Evolutionary conservation across 2,329 filamentous ascomycete species (phyloP), one percentile per base, ranked within the genome.

Genomic region (Davidsoniella virescens): DNA sequence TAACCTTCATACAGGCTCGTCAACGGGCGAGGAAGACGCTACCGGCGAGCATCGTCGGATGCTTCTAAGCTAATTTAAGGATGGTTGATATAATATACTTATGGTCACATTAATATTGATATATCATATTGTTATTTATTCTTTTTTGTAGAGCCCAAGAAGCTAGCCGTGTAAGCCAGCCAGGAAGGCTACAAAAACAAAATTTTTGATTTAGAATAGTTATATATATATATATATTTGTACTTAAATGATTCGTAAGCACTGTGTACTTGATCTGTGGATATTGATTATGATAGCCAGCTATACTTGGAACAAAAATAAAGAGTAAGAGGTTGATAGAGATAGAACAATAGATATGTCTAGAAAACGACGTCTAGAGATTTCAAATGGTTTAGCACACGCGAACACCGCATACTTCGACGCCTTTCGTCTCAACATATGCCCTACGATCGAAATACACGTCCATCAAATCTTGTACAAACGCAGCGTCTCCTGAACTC

Each of bases 371-470:
- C 29, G 29, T 12, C 29, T 33, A 12, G 8, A 33, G 29, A 33
- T 12, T 33, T 12, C 8, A 12, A 33, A 12, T 12, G 4, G 3
- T 17, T 39, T 52, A 84, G 59, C 81, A 86, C 29, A 88, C 75
- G 59, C 75, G 69, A 47, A 87, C 66, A 4, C 84, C 83, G 57
- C 82, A 87, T n/a, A 85, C 75, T 59, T 85, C 79, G 2, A 87
- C 69, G n/a, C 75, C 75, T 59, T 78, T 79, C 36, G 77, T 76
- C 60, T 84, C 75, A 17, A 86, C 74, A 56, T 71, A 70, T 8
- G 78, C 78, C 44, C 69, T 63, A 14, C 80, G 68, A 26, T 69
- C 76, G 64, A 86, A 87, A 65, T 85, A 90, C 55, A 75, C 64
- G 54, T 63, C 69, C 42, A 76, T 67, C 47, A 84, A 67, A 50